Conservation (phyloP, 371 early-diverging fungal genomes). For the Mucor lusitanicus region DNA sequence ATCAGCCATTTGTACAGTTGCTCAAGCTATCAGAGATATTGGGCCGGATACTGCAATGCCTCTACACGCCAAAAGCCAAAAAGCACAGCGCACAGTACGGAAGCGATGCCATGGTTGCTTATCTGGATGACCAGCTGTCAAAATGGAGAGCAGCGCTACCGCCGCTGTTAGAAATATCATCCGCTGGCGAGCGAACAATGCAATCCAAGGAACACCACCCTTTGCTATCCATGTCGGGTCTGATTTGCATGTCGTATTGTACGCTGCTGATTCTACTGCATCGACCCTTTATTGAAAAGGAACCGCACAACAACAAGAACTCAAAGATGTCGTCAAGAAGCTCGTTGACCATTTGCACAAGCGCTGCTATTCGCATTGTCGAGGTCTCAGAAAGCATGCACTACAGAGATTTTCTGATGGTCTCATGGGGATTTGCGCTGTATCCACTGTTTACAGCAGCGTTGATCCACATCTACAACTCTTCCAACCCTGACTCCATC, state of each 20-base stretch:
- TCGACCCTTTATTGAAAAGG: conserved; percentile 60
- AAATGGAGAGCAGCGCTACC: conserved; percentile 32
- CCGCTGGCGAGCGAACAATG: background rate
- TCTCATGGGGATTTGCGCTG: conserved; percentile 33
- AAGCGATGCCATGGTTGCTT: conserved; percentile 36
- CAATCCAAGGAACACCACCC: conserved; percentile 8
- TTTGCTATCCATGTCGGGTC: conserved; percentile 22
- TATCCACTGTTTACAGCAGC: conserved; percentile 31
- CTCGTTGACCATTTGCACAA: conserved; percentile 46
- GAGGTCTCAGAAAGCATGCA: conserved; percentile 29
- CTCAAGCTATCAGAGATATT: conserved; percentile 42
- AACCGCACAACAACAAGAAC: background rate
- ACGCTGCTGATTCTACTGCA: conserved; percentile 74
- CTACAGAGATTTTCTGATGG: conserved; percentile 22
- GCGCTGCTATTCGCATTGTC: conserved; percentile 38
- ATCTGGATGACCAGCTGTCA: conserved; percentile 35
- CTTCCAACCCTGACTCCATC: conserved; percentile 1
- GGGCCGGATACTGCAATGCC: conserved; percentile 31
- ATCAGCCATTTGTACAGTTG: conserved; percentile 40
- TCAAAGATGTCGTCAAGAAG: conserved; percentile 25
- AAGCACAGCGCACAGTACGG: conserved; percentile 32
- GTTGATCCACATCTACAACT: conserved; percentile 24
- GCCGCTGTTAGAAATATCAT: conserved; percentile 8
- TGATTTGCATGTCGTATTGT: conserved; percentile 65
- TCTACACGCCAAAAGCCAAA: conserved; percentile 41